These are phyloP conservation scores for Trichophyton rubrum DNA, from an alignment of 2,329 filamentous ascomycete species.

Conservation along the genomic window DNA sequence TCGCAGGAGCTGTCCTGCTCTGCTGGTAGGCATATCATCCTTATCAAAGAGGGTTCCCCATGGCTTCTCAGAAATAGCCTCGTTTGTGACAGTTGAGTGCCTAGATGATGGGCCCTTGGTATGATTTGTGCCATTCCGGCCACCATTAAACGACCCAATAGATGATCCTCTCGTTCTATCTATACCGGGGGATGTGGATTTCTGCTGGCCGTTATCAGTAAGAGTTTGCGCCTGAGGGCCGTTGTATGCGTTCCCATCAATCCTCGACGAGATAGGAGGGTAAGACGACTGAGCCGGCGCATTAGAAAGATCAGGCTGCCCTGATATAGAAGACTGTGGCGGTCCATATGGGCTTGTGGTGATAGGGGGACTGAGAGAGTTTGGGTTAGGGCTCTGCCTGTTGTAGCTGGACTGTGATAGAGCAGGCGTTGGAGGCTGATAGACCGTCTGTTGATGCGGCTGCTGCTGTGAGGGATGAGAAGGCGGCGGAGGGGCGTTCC, in stretches of 20 bases:
- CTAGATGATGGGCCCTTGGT: constrained; percentile 28
- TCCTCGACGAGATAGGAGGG: constrained; percentile 41
- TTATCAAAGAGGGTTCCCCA: constrained; percentile 66
- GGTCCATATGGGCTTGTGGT: background rate
- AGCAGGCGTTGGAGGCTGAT: constrained; percentile 18
- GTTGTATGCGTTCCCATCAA: constrained; percentile 13
- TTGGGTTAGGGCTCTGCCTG: constrained; percentile 21
- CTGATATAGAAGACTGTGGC: background rate
- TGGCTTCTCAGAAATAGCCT: constrained; percentile 53
- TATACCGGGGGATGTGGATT: background rate
- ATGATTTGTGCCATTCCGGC: constrained; percentile 14
- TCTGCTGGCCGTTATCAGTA: background rate
- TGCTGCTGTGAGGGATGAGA: constrained; percentile 33
- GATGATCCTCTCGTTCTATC: background rate
- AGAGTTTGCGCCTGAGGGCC: background rate
- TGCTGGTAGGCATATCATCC: constrained; percentile 52
- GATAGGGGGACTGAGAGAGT: constrained; percentile 21
- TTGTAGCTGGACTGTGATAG: constrained; percentile 1
- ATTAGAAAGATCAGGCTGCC: background rate
- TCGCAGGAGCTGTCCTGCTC: constrained; percentile 58
- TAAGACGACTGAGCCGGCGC: constrained; percentile 26
- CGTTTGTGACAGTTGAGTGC: constrained; percentile 34
- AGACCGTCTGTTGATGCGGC: constrained; percentile 15
- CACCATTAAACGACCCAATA: background rate
- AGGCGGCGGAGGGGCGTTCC: constrained; percentile 17